A percentile compares a stretch with the other conserved stretches of the same genome.
Conservation (phyloP, 208 protist genomes). For the Porcisia deanei region DNA sequence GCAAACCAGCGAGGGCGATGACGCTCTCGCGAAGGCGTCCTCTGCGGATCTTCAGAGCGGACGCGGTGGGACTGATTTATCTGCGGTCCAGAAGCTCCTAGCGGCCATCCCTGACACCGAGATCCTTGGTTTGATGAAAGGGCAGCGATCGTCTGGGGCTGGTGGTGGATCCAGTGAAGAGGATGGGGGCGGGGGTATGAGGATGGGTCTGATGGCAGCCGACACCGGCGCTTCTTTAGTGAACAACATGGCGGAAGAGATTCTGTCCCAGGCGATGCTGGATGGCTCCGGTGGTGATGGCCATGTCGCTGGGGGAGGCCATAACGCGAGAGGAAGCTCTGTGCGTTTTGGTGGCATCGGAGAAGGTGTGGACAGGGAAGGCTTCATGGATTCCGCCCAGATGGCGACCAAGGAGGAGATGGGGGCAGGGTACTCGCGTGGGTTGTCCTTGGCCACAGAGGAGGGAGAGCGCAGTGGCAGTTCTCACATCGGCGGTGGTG, state of each 20-base stretch:
- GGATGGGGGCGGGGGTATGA: neutral
- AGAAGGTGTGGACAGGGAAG: neutral
- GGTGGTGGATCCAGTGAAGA: neutral
- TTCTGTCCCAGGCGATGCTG: conserved; percentile 20
- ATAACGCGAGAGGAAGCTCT: neutral
- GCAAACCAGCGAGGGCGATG: conserved; percentile 25
- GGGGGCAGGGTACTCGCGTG: neutral
- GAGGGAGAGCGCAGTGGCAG: neutral
- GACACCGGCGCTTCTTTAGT: neutral
- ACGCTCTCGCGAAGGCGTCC: neutral
- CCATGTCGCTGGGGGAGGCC: neutral
- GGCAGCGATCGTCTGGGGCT: neutral
- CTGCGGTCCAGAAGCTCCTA: conserved; percentile 14
- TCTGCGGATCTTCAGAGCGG: neutral
- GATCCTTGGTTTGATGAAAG: neutral
- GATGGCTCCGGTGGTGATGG: neutral
- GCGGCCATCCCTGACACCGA: conserved; percentile 6
- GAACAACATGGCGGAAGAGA: conserved; percentile 17
- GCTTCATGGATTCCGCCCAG: neutral
- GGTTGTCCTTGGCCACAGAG: neutral
- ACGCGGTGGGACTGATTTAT: neutral
- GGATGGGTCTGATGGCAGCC: neutral
- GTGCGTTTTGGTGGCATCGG: neutral
- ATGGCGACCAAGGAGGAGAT: neutral
- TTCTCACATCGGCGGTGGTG: neutral